Conservation (phyloP, 306 rosid species). For the Vachellia pachyceras region DNA sequence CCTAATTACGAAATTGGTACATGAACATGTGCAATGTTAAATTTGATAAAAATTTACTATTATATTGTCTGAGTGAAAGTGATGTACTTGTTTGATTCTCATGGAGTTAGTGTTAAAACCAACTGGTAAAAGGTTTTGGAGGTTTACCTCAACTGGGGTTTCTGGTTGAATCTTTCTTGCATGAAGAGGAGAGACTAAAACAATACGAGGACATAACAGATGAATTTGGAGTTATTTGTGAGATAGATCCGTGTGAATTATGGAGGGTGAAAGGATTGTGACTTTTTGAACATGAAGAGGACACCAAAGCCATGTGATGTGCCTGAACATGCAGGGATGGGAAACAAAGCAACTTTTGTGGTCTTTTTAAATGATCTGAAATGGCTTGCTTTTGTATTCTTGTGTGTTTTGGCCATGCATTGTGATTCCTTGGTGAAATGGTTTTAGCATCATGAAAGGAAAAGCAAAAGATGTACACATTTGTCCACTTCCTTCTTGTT, state of each 20-base stretch:
- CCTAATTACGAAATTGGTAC: background rate
- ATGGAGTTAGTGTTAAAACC: background rate
- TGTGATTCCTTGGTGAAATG: slow-evolving; percentile 28
- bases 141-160: background rate
- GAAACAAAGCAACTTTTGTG: slow-evolving; percentile 37
- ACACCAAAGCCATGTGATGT: slow-evolving; percentile 55
- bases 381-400: slow-evolving; percentile 39
- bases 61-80: background rate
- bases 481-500: slow-evolving; percentile 24
- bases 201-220: background rate
- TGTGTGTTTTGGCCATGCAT: slow-evolving; percentile 37
- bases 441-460: slow-evolving; percentile 26
- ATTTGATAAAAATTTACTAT: background rate
- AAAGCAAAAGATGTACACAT: slow-evolving; percentile 35
- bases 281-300: slow-evolving; percentile 45
- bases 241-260: slow-evolving; percentile 19
- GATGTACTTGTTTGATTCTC: background rate
- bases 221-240: background rate
- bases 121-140: background rate
- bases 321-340: slow-evolving; percentile 37
- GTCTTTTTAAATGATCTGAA: slow-evolving; percentile 37
- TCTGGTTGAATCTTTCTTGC: background rate
- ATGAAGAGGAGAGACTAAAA: background rate
- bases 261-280: slow-evolving; percentile 33
- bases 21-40: background rate